Evolutionary conservation across 1,139 yeast species (phyloP), one percentile per base, ranked within the genome.

Genomic region (Hansenula sp.): DNA sequence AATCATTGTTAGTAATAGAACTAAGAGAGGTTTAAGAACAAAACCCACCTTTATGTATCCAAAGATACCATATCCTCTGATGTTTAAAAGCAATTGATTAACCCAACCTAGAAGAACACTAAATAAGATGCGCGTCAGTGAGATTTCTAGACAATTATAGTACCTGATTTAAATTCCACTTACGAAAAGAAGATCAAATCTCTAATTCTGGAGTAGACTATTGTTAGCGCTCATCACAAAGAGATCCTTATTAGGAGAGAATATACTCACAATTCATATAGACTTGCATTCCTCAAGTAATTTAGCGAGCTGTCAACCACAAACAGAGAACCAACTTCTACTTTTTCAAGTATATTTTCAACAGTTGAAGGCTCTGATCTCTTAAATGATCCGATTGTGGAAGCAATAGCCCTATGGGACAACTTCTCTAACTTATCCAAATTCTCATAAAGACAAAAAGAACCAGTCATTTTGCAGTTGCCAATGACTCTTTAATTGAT

Each of bases 61-160:
- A 8, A 40, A 24, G 5, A 34, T 3, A 6, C 43, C 43, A 34
- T 40, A 40, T 4, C 43, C 43, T 3, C 12, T n/a, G 6, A 40
- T 13, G 21, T 40, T 34, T 4, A 30, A 10, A 5, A 28, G 7
- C 3, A 40, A 20, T 3, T 18, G 6, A 29, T 37, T 29, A 6
- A 32, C 5, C 12, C 18, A 22, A 6, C 25, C 16, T 3, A 19
- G 21, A 2, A 16, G 22, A 16, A 37, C 35, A 6, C 39, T 37
- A 32, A 2, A 24, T 3, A 31, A 6, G 4, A 14, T 7, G 14
- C 17, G 10, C 4, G 29, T n/a, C 14, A 12, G 10, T 8, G 10
- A 7, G 6, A 21, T 21, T 7, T 17, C 21, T 13, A 13, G n/a
- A n/a, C 7, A 27, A 13, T 27, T 8, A 27, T 11, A 25, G 12